phyloP scores from a whole-genome alignment of 2,329 filamentous ascomycete species.

The Calonectria henricotiae region DNA sequence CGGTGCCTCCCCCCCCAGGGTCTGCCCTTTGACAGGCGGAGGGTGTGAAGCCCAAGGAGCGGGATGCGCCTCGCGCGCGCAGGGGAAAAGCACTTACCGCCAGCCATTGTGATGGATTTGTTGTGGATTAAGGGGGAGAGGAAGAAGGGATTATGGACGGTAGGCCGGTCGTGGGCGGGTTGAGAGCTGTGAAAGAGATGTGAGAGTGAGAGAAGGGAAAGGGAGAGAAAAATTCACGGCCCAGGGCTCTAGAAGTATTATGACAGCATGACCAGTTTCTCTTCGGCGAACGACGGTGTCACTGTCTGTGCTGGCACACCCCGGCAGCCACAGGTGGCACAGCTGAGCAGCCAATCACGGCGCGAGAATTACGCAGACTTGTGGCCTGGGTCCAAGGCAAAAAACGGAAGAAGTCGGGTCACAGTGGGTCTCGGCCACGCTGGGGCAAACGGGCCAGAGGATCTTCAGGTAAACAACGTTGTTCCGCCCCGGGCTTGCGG shows the following conservation, averaged over 20 bases:
- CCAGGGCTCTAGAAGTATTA: constrained; percentile 56
- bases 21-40: constrained; percentile 21
- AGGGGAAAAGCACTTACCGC: constrained; percentile 60
- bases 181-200: constrained; percentile 41
- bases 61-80: constrained; percentile 28
- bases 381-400: constrained; percentile 43
- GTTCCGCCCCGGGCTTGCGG: constrained; percentile 25
- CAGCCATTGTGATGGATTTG: constrained; percentile 62
- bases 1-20: constrained; percentile 5
- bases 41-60: neutral
- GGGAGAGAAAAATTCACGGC: constrained; percentile 50
- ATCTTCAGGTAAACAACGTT: constrained; percentile 2
- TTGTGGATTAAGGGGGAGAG: constrained; percentile 46
- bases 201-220: constrained; percentile 43
- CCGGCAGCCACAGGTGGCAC: constrained; percentile 48
- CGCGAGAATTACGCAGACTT: constrained; percentile 55
- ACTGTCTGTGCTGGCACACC: constrained; percentile 24
- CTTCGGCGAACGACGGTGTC: constrained; percentile 23
- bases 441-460: constrained; percentile 19
- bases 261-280: constrained; percentile 60
- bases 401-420: constrained; percentile 57
- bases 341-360: constrained; percentile 58
- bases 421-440: constrained; percentile 32
- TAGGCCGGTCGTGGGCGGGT: constrained; percentile 41
- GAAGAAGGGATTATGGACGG: constrained; percentile 36